phyloP scores from a whole-genome alignment of 2,329 filamentous ascomycete genomes.

The Trichoderma arundinaceum region DNA sequence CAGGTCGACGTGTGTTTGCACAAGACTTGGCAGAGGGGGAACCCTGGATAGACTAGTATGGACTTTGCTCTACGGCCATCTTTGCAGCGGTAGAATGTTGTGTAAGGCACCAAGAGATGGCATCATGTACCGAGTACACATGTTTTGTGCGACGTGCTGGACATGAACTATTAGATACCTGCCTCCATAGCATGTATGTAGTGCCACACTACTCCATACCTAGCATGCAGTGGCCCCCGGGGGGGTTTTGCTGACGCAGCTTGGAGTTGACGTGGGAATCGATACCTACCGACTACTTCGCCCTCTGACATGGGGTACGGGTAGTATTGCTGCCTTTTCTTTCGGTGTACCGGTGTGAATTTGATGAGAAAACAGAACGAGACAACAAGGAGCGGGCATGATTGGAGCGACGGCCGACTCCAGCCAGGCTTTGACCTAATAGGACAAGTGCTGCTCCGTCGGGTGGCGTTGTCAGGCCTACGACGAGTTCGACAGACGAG shows the following conservation, averaged over 20 bases:
- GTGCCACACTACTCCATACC: too few relatives aligned
- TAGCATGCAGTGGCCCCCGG: too few relatives aligned
- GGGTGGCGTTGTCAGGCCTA: not conserved
- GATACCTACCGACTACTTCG: too few relatives aligned
- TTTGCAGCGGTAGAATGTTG: not conserved
- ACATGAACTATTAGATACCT: not conserved
- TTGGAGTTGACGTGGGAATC: too few relatives aligned
- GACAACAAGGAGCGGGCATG: conserved; percentile 7
- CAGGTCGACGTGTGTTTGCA: not conserved
- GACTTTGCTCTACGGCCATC: not conserved
- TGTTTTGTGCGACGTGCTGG: not conserved
- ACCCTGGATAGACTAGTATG: not conserved
- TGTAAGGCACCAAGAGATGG: not conserved
- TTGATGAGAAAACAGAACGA: conserved; percentile 17
- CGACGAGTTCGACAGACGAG: conserved; percentile 3
- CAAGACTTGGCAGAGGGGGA: not conserved
- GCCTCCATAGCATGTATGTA: not conserved
- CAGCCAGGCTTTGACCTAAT: too few relatives aligned
- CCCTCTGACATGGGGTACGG: too few relatives aligned
- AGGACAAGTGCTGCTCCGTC: too few relatives aligned
- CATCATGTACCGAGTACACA: not conserved
- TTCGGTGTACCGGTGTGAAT: not conserved
- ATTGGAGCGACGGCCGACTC: too few relatives aligned
- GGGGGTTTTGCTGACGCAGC: too few relatives aligned
- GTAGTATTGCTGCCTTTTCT: too few relatives aligned